Conservation (phyloP, 2,329 filamentous ascomycete species). For the Arthrobotrys iridis region DNA sequence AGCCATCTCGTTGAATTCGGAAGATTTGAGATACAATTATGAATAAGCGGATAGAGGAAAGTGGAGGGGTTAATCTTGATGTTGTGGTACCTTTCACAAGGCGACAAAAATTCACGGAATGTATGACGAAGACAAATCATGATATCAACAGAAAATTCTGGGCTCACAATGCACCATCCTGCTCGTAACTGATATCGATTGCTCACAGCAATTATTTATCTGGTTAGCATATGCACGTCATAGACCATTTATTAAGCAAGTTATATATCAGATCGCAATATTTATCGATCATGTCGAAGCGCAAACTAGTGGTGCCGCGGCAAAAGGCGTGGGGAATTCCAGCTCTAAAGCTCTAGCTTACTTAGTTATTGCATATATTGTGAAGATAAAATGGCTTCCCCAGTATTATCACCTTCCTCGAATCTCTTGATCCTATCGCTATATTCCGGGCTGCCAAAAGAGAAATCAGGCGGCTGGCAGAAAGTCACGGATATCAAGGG, state of each 20-base stretch:
- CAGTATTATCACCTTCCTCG: not conserved
- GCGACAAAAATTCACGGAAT: constrained; percentile 24
- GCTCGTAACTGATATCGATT: too few species aligned
- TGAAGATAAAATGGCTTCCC: too few species aligned
- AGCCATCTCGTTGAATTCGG: constrained; percentile 3
- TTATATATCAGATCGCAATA: not conserved
- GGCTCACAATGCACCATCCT: constrained; percentile 12
- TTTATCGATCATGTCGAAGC: constrained; percentile 5
- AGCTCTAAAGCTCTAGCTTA: not conserved
- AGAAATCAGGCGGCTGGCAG: not conserved
- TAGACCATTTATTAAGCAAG: not conserved
- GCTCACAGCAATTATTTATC: not conserved
- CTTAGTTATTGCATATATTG: too few species aligned
- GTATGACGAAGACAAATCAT: constrained; percentile 37
- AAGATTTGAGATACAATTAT: constrained; percentile 37
- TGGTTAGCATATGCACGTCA: constrained; percentile 37
- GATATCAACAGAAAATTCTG: constrained; percentile 40
- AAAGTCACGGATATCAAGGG: constrained; percentile 14
- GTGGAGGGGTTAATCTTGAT: constrained; percentile 13
- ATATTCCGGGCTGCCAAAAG: not conserved
- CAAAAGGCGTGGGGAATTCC: not conserved
- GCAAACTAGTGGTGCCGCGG: not conserved
- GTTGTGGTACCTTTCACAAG: constrained; percentile 37
- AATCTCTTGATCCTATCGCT: not conserved
- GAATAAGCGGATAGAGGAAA: not conserved